A percentile compares a stretch with the other conserved stretches of the same genome.
Conservation (phyloP, 2,329 filamentous ascomycete genomes). For the Anthostomella pinea region DNA sequence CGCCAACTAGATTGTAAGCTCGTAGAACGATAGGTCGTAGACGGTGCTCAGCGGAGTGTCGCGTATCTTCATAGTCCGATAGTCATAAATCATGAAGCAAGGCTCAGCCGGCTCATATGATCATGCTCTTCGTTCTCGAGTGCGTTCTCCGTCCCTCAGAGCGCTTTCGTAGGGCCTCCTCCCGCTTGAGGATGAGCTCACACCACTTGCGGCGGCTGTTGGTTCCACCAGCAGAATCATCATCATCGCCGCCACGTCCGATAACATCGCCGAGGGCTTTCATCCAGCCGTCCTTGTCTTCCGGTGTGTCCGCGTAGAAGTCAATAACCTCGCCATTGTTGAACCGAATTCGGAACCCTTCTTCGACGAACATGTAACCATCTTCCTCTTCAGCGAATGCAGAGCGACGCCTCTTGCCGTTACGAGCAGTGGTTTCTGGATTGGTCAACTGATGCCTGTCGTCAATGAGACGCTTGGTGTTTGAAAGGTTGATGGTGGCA, state of each 20-base stretch:
- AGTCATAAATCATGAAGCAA: slow-evolving; percentile 19
- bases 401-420: slow-evolving; percentile 80
- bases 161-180: slow-evolving; percentile 56
- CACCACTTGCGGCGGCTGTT: slow-evolving; percentile 61
- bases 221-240: slow-evolving; percentile 42
- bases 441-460: slow-evolving; percentile 82
- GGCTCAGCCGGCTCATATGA: slow-evolving; percentile 38
- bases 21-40: too few relatives aligned
- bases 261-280: slow-evolving; percentile 73
- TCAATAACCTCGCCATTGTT: slow-evolving; percentile 98
- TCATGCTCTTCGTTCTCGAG: slow-evolving; percentile 58
- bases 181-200: slow-evolving; percentile 62
- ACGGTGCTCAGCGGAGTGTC: too few relatives aligned
- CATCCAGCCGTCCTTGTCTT: slow-evolving; percentile 95
- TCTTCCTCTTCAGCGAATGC: slow-evolving; percentile 98
- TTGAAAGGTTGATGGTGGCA: slow-evolving; percentile 93
- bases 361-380: slow-evolving; percentile 99
- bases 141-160: slow-evolving; percentile 51
- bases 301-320: slow-evolving; percentile 89
- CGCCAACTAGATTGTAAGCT: too few relatives aligned
- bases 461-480: slow-evolving; percentile 90
- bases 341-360: slow-evolving; percentile 97
- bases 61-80: too few relatives aligned
- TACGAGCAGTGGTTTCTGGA: slow-evolving; percentile 74
- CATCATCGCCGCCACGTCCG: slow-evolving; percentile 51